Evolutionary conservation across 2,329 filamentous ascomycete species (phyloP).

Genomic region (Aspergillus piperis): DNA sequence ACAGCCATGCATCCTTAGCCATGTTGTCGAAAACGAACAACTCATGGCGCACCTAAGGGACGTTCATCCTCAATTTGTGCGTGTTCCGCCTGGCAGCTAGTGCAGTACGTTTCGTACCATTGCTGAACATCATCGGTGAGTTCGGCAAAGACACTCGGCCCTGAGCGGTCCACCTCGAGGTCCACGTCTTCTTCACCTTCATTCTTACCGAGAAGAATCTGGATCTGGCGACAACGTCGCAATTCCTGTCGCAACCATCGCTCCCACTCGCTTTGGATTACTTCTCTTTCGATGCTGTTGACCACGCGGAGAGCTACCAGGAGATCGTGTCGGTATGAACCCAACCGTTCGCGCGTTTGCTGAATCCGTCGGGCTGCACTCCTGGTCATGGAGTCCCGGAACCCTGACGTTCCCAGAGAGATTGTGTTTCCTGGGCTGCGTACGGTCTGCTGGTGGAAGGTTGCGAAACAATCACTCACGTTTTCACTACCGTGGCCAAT

Average conservation of each 20-base stretch:
- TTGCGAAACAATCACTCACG: conserved; percentile 44
- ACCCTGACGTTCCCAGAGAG: conserved; percentile 30
- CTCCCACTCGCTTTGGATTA: conserved; percentile 87
- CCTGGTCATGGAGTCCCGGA: conserved; percentile 34
- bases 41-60: conserved; percentile 24
- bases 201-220: conserved; percentile 46
- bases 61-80: conserved; percentile 29
- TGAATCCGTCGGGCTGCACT: conserved; percentile 62
- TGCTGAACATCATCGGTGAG: conserved; percentile 50
- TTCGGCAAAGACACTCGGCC: conserved; percentile 35
- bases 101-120: conserved; percentile 65
- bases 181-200: conserved; percentile 24
- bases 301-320: conserved; percentile 87
- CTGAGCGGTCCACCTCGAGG: conserved; percentile 24
- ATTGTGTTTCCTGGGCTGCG: conserved; percentile 34
- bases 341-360: conserved; percentile 79
- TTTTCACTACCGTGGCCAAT: conserved; percentile 30
- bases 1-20: not conserved
- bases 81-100: conserved; percentile 57
- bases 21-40: not conserved
- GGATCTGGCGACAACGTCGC: conserved; percentile 68
- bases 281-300: conserved; percentile 83
- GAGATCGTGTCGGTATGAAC: conserved; percentile 82
- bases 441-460: conserved; percentile 46
- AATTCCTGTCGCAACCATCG: conserved; percentile 85